Conservation (phyloP, 805 yeast species). For the Blastobotrys peoriensis region DNA sequence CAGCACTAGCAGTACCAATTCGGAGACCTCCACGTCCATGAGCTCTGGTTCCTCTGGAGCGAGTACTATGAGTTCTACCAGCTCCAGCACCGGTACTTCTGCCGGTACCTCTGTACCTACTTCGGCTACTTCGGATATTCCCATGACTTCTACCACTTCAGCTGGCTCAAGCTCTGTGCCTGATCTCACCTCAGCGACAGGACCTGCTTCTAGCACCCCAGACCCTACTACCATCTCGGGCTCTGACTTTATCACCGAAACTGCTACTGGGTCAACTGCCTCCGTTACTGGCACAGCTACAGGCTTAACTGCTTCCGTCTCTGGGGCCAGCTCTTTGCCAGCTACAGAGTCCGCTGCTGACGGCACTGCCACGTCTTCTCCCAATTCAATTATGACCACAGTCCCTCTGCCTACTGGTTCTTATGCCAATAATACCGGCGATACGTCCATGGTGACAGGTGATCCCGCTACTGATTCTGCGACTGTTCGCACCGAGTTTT, state of each 20-base stretch:
- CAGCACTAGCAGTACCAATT: no score
- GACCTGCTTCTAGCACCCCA: neutral
- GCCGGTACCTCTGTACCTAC: no score
- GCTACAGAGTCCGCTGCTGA: neutral
- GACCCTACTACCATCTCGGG: neutral
- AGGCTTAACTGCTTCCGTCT: neutral
- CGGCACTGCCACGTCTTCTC: neutral
- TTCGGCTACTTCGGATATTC: neutral
- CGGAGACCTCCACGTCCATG: no score
- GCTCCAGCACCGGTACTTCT: neutral
- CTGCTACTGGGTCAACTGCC: neutral
- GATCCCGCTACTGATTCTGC: neutral
- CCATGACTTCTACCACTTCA: neutral
- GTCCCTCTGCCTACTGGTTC: no score
- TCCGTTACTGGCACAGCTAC: neutral
- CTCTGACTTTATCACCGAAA: neutral
- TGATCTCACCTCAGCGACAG: neutral
- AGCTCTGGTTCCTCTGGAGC: no score
- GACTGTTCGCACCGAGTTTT: neutral
- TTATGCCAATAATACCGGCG: no score
- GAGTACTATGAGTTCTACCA: no score
- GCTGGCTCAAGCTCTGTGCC: neutral
- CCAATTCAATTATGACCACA: neutral
- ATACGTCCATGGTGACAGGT: neutral
- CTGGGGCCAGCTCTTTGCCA: neutral